Evolutionary conservation across 2,329 filamentous ascomycete genomes (phyloP), one percentile per base, ranked within the genome.

Genomic region (Scorias spongiosa): DNA sequence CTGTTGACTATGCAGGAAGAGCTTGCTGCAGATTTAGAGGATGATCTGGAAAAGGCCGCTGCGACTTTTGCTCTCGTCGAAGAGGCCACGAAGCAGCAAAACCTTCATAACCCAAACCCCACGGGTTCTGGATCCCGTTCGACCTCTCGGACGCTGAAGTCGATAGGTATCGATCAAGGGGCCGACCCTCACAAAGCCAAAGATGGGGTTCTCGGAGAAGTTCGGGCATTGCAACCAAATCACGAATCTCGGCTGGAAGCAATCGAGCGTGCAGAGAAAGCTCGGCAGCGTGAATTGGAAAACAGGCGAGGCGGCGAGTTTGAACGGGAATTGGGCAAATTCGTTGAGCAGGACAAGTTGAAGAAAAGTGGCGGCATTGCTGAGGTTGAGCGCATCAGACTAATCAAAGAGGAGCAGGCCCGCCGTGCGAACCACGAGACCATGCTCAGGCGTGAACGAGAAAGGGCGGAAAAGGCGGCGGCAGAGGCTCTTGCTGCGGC

Each of bases 281-380:
- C 87, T 7, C 75, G 91, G 17, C 84, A 91, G 63, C 87, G 85
- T 59, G 91, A 98, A 59, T 73, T 98, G 1, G 83, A 85, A 59
- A 80, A 70, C 49, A 76, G 91, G 2, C 72, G 71, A 14, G 74
- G 74, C 20, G 84, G 81, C 30, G 84, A 85, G 28, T 81, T 98
- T 57, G 85, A 84, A 61, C 84, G 84, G 54, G 91, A 98, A 62
- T 74, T 98, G 8, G 76, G 78, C 12, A 74, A 66, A 29, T 98
- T 96, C 58, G 89, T 96, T 1, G 75, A 84, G 50, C 85, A 94
- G 56, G 86, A 86, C 46, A 91, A 84, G 63, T 68, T 98, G 52
- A 96, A 94, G 74, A 96, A 96, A 72, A 88, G 83, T 11, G 91
- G 91, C 36, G 91, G 91, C 0, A 81, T 94, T 41, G 91, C 96